Base-by-base conservation (phyloP, 1,139 yeast species). In the Debaryomycetaceae sp. region DNA sequence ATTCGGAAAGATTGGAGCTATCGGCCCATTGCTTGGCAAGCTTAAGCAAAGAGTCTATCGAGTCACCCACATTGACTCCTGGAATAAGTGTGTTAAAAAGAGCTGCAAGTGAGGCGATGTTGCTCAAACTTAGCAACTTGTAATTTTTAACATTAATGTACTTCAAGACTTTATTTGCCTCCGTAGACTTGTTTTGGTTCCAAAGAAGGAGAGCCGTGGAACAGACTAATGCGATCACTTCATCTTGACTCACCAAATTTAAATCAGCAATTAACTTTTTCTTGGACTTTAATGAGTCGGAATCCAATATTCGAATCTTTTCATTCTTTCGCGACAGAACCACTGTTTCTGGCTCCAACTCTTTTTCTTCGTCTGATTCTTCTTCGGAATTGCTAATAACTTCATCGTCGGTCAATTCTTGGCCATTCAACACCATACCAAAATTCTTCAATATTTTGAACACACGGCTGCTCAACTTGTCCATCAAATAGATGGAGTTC, bases 221-320 rank as follows among this genome's bases (percentile, higher is more conserved):
- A 19, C 63, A 48, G 1, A 61, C 51, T 33, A 70, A 52, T 1
- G 67, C 57, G 6, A 67, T 56, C 40, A 60, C 63, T 41, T 68
- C 66, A 39, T 70, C 74, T 36, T 65, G 65, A 13, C 53, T 50
- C 9, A 70, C 53, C 36, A 70, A 52, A 45, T 63, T 65, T 38
- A 70, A 57, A 1, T 72, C 57, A 7, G 55, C 41, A 7, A 68
- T 58, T 32, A 69, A 52, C 8, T 61, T 46, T 40, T 50, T 56
- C 36, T 56, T 53, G 11, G 11, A 22, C 26, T 22, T 22, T 8
- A 3, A 8, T 2, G 26, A 22, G 11, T 22, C 11, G 11, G 5
- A 51, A 42, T 22, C 38, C 39, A 24, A 41, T 18, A 6, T 26
- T 6, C 5, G 19, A 6, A n/a, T n/a, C 29, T 7, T 26, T 18